phyloP scores from a whole-genome alignment of 495 filamentous ascomycete species.

The Xylaria nigripes region DNA sequence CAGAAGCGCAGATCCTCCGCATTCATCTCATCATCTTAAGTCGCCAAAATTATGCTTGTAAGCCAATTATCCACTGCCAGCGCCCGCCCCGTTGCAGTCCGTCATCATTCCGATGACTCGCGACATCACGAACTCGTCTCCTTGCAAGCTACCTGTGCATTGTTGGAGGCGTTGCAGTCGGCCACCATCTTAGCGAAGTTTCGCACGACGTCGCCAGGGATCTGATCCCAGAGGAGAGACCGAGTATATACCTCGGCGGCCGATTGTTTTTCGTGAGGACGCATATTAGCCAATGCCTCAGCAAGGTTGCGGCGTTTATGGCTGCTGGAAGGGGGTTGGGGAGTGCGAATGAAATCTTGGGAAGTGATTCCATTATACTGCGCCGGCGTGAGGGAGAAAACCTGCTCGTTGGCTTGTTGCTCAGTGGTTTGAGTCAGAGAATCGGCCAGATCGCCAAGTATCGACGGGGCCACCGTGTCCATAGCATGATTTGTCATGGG shows the following conservation, averaged over 20 bases:
- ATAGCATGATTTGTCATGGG: slow-evolving; percentile 46
- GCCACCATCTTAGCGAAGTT: slow-evolving; percentile 87
- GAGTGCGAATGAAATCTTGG: slow-evolving; percentile 53
- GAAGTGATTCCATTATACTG: slow-evolving; percentile 85
- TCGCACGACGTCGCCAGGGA: slow-evolving; percentile 82
- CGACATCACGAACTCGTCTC: slow-evolving; percentile 32
- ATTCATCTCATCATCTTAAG: background rate
- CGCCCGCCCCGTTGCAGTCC: slow-evolving; percentile 8
- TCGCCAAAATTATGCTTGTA: background rate
- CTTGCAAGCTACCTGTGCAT: slow-evolving; percentile 21
- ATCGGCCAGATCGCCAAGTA: slow-evolving; percentile 66
- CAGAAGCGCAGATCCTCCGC: background rate
- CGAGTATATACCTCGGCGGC: slow-evolving; percentile 86
- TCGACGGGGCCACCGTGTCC: slow-evolving; percentile 51
- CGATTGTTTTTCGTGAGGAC: slow-evolving; percentile 53
- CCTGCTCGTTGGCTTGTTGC: slow-evolving; percentile 81
- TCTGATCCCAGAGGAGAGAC: slow-evolving; percentile 88
- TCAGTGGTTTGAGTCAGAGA: slow-evolving; percentile 67
- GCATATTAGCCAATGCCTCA: slow-evolving; percentile 74
- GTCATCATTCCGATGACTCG: slow-evolving; percentile 12
- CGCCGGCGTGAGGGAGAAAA: slow-evolving; percentile 74
- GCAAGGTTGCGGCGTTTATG: slow-evolving; percentile 65
- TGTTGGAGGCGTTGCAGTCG: slow-evolving; percentile 38
- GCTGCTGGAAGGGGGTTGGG: slow-evolving; percentile 40
- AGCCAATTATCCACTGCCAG: background rate